phyloP scores from a whole-genome alignment of 2,329 filamentous ascomycete genomes.

The Cladobotryum mycophilum region DNA sequence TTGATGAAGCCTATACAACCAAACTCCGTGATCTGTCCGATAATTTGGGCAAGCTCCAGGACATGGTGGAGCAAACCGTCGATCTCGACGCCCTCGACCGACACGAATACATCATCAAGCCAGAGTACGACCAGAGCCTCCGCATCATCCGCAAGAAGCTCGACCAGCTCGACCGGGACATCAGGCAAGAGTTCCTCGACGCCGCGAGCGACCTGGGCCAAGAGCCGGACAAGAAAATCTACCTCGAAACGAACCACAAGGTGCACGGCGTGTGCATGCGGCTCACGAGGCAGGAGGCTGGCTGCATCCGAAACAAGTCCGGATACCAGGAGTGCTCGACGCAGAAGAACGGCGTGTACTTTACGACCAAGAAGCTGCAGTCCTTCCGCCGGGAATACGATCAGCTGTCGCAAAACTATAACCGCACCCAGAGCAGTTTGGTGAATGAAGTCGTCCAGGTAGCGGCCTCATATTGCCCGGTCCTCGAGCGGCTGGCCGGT shows the following conservation, averaged over 20 bases:
- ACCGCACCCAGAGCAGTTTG: constrained; percentile 83
- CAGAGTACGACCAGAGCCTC: constrained; percentile 88
- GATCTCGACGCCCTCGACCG: constrained; percentile 92
- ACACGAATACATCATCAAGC: constrained; percentile 98
- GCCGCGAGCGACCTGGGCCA: constrained; percentile 78
- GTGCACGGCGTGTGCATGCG: constrained; percentile 97
- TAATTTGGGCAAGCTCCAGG: constrained; percentile 77
- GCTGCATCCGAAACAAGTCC: constrained; percentile 86
- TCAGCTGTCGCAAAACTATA: constrained; percentile 89
- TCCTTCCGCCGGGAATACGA: constrained; percentile 84
- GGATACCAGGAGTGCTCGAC: constrained; percentile 93
- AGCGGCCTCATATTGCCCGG: constrained; percentile 88
- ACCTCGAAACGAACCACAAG: constrained; percentile 83
- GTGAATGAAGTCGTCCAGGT: constrained; percentile 91
- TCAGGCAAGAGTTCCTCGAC: constrained; percentile 72
- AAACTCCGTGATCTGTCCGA: constrained; percentile 73
- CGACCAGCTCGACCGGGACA: constrained; percentile 74
- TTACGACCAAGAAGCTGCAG: constrained; percentile 80
- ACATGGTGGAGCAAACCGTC: constrained; percentile 98
- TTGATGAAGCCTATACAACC: constrained; percentile 80
- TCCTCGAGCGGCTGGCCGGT: constrained; percentile 81
- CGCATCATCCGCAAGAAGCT: constrained; percentile 86
- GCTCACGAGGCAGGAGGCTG: constrained; percentile 82
- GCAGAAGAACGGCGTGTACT: constrained; percentile 98
- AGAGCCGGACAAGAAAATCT: constrained; percentile 97